Evolutionary conservation across 1,284 basidiomycete species (phyloP), one percentile per base, ranked within the genome.

Genomic region (Rhodotorula sp.): DNA sequence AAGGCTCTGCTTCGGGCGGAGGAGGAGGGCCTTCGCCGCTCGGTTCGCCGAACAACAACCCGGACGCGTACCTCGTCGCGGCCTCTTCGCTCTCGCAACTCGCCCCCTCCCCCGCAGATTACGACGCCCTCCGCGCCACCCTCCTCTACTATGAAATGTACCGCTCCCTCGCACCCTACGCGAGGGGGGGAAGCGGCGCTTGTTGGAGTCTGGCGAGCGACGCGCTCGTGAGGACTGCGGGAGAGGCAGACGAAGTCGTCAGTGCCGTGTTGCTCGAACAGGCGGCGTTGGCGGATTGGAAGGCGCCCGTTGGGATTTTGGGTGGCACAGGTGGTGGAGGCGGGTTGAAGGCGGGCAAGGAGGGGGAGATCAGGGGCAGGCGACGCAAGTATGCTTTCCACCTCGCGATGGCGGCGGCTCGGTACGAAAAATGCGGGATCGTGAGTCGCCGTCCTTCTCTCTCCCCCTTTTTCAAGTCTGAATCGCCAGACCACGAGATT

Each of bases 181-280:
- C 23, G 6, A 28, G 28, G 31, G 34, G 34, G 8, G 34, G 34
- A 34, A 8, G 34, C 34, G 34, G 23, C 7, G 28, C 55, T 14
- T 43, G 34, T 6, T 34, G 26, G 58, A 23, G 21, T 8, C 19
- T 57, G 31, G 62, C 66, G 23, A 55, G 50, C 15, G 26, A 8
- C 21, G 62, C 58, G 54, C 57, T 71, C 15, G 74, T 84, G 7
- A 77, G 82, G 45, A 78, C 80, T 0, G 82, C 82, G 0, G 81
- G 81, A 5, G 70, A 71, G 73, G 66, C 77, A 0, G 84, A 86
- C 43, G 85, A 86, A 72, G 80, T 86, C 4, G 80, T 83, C 1
- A 80, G 81, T 19, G 85, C 84, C 0, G 79, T 86, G 16, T 77
- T 86, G 67, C 79, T 86, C 10, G 85, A 86, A 72, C 83, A 85